These are phyloP conservation scores for Sporothrix luriei DNA, from an alignment of 2,329 filamentous ascomycete species.

Conservation along the genomic window DNA sequence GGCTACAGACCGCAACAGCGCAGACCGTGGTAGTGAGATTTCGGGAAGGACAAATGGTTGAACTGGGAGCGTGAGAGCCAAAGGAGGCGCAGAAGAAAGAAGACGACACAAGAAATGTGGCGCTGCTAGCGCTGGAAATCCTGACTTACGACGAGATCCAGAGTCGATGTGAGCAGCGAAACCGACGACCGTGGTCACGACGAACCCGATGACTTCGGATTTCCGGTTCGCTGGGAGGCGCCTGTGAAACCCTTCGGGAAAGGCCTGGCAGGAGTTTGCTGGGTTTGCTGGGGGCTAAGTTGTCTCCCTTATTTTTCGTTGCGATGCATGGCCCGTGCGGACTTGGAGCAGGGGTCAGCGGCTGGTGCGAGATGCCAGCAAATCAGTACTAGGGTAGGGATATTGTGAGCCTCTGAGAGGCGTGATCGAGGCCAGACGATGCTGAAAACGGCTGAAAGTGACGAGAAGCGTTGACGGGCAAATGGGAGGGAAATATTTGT, in stretches of 20 bases:
- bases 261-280: not conserved
- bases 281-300: not conserved
- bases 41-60: not conserved
- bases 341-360: slow-evolving; percentile 12
- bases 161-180: not conserved
- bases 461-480: not conserved
- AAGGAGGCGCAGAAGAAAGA: slow-evolving; percentile 20
- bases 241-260: slow-evolving; percentile 17
- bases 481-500: not conserved
- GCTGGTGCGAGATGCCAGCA: slow-evolving; percentile 15
- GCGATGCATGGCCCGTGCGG: slow-evolving; percentile 28
- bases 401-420: not conserved
- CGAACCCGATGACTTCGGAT: slow-evolving; percentile 27
- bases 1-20: not conserved
- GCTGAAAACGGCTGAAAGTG: not conserved
- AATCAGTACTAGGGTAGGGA: not conserved
- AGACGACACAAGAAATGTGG: slow-evolving; percentile 4
- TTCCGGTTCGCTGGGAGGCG: slow-evolving; percentile 19
- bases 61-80: not conserved
- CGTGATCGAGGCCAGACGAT: not conserved
- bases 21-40: slow-evolving; percentile 14
- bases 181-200: not conserved
- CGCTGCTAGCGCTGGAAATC: slow-evolving; percentile 1
- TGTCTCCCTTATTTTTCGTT: not conserved
- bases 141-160: slow-evolving; percentile 8